Evolutionary conservation across 306 rosid genomes (phyloP), one percentile per base, ranked within the genome.

Genomic region (Corylus heterophylla): DNA sequence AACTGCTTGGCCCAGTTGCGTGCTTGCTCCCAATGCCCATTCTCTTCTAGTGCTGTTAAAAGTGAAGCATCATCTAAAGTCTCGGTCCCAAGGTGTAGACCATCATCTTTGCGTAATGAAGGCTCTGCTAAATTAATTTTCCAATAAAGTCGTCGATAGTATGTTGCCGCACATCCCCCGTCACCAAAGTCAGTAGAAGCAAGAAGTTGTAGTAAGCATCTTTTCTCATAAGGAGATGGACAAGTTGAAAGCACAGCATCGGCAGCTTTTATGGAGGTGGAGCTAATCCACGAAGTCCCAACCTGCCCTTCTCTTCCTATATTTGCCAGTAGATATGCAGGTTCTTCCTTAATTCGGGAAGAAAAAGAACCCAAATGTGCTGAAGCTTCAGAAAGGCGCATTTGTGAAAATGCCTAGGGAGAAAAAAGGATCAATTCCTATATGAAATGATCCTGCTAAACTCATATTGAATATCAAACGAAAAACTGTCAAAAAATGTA

Each of bases 311-410:
- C 97, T 75, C 89, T 88, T 76, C 89, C 97, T n/a, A 84, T 58
- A 87, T 92, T 91, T 83, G 85, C 56, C 59, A 82, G 94, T 61
- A 74, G 49, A 76, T 87, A 77, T 58, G 75, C 75, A 48, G 92
- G 83, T 80, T 94, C 98, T 70, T 94, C 98, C 88, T 92, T 94
- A 77, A 94, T 90, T 77, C 97, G 92, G 54, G 88, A 91, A 78
- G 97, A 91, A 88, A 94, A 94, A 67, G 98, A 94, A 69, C 97
- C 98, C 88, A 94, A 89, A 84, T 94, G 98, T 11, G 97, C 98
- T 55, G 95, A 89, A 76, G 97, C 95, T 87, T 94, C 98, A 78
- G 97, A 83, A 37, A 94, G 89, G 59, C 97, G 97, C 98, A 94
- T 91, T 89, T 94, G 98, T 20, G 97, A 92, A 83, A 92, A 91